These are phyloP conservation scores for Backusella luteola DNA, from an alignment of 192 early-diverging fungal genomes.

Conservation along the genomic window DNA sequence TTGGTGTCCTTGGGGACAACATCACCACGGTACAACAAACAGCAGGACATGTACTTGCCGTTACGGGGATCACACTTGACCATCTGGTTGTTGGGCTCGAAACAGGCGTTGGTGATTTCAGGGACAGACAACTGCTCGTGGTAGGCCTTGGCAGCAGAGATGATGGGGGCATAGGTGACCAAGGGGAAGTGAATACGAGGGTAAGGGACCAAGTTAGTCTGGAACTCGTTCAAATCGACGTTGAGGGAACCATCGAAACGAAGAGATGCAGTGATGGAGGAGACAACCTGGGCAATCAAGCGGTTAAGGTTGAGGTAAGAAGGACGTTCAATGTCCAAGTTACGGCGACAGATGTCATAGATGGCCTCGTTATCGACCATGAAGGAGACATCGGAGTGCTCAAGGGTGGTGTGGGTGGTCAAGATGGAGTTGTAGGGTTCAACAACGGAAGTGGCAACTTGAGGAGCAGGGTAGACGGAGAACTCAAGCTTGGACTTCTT, in stretches of 20 bases:
- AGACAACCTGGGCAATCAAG: constrained; percentile 97
- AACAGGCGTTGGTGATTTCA: constrained; percentile 96
- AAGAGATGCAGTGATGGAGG: constrained; percentile 98
- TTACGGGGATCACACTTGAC: constrained; percentile 97
- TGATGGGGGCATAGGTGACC: constrained; percentile 95
- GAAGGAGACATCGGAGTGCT: constrained; percentile 99
- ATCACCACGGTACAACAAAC: constrained; percentile 98
- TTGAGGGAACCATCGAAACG: constrained; percentile 99
- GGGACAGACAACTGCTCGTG: constrained; percentile 95
- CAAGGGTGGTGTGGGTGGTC: constrained; percentile 98
- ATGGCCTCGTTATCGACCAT: constrained; percentile 99
- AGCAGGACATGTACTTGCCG: constrained; percentile 99
- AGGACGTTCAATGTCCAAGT: constrained; percentile 95
- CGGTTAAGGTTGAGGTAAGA: constrained; percentile 98
- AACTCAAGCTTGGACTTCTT: constrained; percentile 99
- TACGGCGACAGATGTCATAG: constrained; percentile 98
- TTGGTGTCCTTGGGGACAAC: constrained; percentile 98
- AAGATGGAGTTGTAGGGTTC: constrained; percentile 99
- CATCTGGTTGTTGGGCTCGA: constrained; percentile 99
- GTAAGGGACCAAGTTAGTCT: constrained; percentile 99
- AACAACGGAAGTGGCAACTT: constrained; percentile 95
- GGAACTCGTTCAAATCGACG: constrained; percentile 99
- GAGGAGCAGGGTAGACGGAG: constrained; percentile 98
- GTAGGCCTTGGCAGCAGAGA: constrained; percentile 93
- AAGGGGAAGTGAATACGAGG: constrained; percentile 99